phyloP scores from a whole-genome alignment of 2,329 filamentous ascomycete species.

The Ophiosphaerella narmari region DNA sequence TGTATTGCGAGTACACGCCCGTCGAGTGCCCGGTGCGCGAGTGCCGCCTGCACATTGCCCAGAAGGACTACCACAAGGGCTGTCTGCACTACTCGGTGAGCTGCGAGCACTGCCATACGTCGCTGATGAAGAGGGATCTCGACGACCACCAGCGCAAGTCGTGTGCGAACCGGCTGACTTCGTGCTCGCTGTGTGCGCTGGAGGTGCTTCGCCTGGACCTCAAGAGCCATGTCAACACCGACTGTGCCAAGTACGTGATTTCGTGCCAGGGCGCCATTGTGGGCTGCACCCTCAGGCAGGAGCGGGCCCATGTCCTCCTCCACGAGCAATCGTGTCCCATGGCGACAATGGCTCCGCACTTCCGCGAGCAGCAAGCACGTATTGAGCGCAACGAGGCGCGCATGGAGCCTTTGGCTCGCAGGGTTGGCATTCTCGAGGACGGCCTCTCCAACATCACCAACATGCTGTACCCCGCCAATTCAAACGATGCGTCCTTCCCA shows the following conservation, averaged over 20 bases:
- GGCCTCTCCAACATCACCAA: conserved; percentile 50
- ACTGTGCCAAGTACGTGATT: conserved; percentile 49
- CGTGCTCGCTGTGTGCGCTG: conserved; percentile 50
- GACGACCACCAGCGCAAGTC: conserved; percentile 54
- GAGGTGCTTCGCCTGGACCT: conserved; percentile 50
- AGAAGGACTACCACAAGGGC: conserved; percentile 58
- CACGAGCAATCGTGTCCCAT: conserved; percentile 52
- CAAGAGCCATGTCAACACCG: conserved; percentile 46
- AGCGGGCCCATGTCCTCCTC: conserved; percentile 44
- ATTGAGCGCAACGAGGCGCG: conserved; percentile 51
- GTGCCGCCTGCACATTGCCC: conserved; percentile 58
- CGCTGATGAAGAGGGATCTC: conserved; percentile 60
- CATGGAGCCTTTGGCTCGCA: conserved; percentile 50
- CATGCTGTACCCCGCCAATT: conserved; percentile 46
- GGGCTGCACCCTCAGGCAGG: conserved; percentile 49
- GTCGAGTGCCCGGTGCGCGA: conserved; percentile 57
- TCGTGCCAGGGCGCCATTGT: conserved; percentile 51
- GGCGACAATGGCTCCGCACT: conserved; percentile 52
- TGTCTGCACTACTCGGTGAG: conserved; percentile 60
- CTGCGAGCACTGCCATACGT: conserved; percentile 59
- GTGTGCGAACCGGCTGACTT: conserved; percentile 56
- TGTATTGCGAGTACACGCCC: conserved; percentile 62
- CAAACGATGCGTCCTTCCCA: conserved; percentile 36
- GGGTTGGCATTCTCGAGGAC: conserved; percentile 51
- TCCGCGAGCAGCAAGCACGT: conserved; percentile 49